phyloP scores from a whole-genome alignment of 1,284 basidiomycete genomes.

The Pseudozyma tsukubaensis region DNA sequence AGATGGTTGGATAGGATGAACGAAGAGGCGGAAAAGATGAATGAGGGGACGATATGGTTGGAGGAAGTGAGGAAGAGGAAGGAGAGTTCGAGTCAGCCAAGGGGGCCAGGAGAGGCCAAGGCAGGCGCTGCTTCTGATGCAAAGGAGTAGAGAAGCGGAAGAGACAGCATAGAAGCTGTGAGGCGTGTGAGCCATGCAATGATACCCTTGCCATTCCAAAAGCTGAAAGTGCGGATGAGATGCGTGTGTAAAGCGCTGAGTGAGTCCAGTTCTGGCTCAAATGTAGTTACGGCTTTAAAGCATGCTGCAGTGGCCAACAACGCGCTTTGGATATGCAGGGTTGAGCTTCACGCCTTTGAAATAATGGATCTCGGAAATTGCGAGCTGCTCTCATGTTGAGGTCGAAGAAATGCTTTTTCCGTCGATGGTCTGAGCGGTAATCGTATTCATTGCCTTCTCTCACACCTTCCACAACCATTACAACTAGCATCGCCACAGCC shows the following conservation, averaged over 20 bases:
- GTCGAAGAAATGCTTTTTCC: background rate
- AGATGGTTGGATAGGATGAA: constrained; percentile 76
- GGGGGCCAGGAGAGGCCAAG: constrained; percentile 1
- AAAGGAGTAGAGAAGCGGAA: background rate
- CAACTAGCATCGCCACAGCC: background rate
- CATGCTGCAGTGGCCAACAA: background rate
- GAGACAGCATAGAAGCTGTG: background rate
- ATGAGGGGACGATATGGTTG: constrained; percentile 73
- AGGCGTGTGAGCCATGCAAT: constrained; percentile 9
- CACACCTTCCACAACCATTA: background rate
- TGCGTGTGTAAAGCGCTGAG: no score
- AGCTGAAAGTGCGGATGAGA: no score
- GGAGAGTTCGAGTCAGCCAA: constrained; percentile 17
- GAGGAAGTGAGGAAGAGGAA: constrained; percentile 46
- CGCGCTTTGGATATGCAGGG: constrained; percentile 6
- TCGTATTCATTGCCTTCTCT: background rate
- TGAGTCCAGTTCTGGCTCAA: background rate
- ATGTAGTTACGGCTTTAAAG: no score
- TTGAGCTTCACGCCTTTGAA: constrained; percentile 1
- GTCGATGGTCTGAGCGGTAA: background rate
- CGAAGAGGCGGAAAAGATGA: constrained; percentile 91
- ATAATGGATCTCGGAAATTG: constrained; percentile 28
- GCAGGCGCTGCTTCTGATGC: background rate
- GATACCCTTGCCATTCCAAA: constrained; percentile 11
- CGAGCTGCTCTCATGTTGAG: constrained; percentile 3